Base-by-base conservation (phyloP, 306 rosid genomes). In the Gleditsia sinensis region DNA sequence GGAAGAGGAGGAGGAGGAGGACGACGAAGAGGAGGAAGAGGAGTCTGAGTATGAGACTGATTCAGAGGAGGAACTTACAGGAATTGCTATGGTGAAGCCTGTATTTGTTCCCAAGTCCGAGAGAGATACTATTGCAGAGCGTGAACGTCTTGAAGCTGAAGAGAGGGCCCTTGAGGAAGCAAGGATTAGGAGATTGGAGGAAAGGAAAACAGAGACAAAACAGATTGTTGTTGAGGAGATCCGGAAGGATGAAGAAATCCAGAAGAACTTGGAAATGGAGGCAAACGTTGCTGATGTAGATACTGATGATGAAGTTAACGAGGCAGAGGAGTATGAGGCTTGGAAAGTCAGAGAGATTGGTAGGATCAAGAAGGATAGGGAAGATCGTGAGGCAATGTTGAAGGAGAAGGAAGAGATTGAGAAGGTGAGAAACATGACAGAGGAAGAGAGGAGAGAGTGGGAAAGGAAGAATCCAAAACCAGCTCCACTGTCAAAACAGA, bases 371-470 rank as follows among this genome's bases (percentile, higher is more conserved):
- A 84, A 95, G 88, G 98, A 90, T 58, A 88, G 95, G 80, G 96
- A 93, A 71, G 91, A 83, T 6, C 80, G 93, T 14, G 96, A 90
- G 53, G 93, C 93, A 23, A 77, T 87, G 86, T 60, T 90, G 80
- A 90, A 87, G 90, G 95, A 87, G 77, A 90, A 78, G 75, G 98
- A 90, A 80, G 98, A 88, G 88, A 81, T 90, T 73, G 97, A 88
- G 82, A 88, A 25, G 87, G 89, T 90, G 58, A 90, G 98, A 80
- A 93, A 88, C 75, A 93, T 93, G 98, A 88, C 96, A 9, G 97
- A 88, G 88, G 98, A 93, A 78, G 98, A 93, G 81, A 85, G 98
- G 82, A 90, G 93, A 80, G 98, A 93, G 42, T 93, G 98, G 96
- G 98, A 93, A 76, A 93, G 96, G 85, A 93, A 75, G 89, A 90